A percentile compares a stretch with the other conserved stretches of the same genome.
Evolutionary conservation across 2,329 filamentous ascomycete genomes (phyloP).

Genomic region (Sordariomycetes sp.): DNA sequence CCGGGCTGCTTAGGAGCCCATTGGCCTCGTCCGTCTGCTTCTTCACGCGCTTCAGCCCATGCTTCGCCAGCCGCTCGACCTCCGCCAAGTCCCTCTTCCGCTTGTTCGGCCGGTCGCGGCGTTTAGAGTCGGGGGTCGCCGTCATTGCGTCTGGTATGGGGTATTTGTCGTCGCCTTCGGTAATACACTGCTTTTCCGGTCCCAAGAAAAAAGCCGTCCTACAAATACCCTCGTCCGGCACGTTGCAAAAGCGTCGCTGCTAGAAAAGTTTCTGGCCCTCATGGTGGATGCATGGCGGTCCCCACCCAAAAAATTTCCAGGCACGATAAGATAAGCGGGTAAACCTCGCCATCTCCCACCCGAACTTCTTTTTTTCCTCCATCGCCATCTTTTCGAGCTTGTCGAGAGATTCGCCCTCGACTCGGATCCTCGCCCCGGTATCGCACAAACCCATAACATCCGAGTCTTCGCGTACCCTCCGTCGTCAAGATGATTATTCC

Average conservation of each 20-base stretch:
- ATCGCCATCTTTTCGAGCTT: neutral
- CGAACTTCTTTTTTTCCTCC: conserved; percentile 6
- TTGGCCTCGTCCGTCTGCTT: conserved; percentile 15
- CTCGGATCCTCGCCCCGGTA: neutral
- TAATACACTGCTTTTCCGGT: neutral
- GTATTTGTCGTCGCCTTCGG: neutral
- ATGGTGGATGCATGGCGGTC: conserved; percentile 6
- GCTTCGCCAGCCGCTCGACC: conserved; percentile 17
- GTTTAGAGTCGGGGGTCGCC: conserved; percentile 16
- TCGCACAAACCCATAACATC: neutral
- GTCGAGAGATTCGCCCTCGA: neutral
- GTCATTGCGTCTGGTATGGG: conserved; percentile 15
- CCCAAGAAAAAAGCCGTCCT: neutral
- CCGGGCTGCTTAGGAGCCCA: conserved; percentile 6
- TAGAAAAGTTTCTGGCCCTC: conserved; percentile 1
- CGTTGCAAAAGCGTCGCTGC: neutral
- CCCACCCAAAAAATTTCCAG: conserved; percentile 24
- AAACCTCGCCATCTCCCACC: conserved; percentile 12
- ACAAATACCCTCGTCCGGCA: neutral
- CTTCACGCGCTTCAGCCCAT: conserved; percentile 25
- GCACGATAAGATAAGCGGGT: conserved; percentile 26
- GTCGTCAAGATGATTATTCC: conserved; percentile 82
- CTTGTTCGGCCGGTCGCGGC: conserved; percentile 26
- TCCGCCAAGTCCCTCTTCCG: conserved; percentile 32
- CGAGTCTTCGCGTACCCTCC: neutral